These are phyloP conservation scores for Schwanniomyces yamadae DNA, from an alignment of 805 yeast genomes.

Conservation along the genomic window DNA sequence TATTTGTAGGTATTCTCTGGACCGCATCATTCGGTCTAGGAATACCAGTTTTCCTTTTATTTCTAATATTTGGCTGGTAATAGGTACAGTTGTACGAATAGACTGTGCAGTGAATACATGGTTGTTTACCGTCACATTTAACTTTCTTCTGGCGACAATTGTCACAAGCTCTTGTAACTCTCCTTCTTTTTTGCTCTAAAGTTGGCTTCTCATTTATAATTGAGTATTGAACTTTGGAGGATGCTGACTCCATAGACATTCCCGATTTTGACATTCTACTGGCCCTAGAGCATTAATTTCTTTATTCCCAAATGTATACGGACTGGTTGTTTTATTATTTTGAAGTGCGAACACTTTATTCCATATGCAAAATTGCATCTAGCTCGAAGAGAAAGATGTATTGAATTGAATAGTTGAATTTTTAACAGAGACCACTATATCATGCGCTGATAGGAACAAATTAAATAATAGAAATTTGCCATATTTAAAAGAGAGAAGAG, in stretches of 20 bases:
- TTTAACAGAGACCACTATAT: no score
- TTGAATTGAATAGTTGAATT: no score
- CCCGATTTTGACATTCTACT: no score
- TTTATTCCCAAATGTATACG: no score
- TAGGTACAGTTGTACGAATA: conserved; percentile 84
- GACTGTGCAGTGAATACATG: conserved; percentile 82
- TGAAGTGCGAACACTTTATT: no score
- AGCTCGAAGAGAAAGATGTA: no score
- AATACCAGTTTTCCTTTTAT: conserved; percentile 38
- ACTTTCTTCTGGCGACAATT: conserved; percentile 74
- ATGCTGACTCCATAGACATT: not conserved
- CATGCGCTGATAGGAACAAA: no score
- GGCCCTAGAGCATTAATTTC: no score
- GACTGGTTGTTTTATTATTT: no score
- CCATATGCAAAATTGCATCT: no score
- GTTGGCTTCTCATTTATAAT: conserved; percentile 1
- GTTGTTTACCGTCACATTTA: conserved; percentile 76
- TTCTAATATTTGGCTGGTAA: conserved; percentile 69
- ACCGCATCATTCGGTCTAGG: conserved; percentile 21
- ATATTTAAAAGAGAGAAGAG: not conserved
- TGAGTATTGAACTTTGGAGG: not conserved
- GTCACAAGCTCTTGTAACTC: conserved; percentile 76
- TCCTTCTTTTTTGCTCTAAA: conserved; percentile 45
- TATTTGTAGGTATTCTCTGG: not conserved
- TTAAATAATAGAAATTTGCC: not conserved